These are phyloP conservation scores for Blastobotrys attinorum DNA, from an alignment of 805 yeast genomes.

Conservation along the genomic window DNA sequence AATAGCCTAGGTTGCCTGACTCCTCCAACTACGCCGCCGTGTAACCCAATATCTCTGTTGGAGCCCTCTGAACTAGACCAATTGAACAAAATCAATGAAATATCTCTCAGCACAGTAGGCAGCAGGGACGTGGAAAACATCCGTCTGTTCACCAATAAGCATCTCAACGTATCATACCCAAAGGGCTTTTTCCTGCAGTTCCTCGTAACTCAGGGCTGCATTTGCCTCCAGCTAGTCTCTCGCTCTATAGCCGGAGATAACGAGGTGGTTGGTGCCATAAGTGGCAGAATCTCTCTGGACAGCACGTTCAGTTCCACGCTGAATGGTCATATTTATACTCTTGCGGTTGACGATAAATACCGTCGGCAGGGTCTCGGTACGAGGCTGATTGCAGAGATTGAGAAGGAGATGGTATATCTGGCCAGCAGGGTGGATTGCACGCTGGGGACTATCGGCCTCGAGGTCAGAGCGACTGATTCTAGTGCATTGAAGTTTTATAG, in stretches of 20 bases:
- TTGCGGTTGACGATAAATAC: slow-evolving; percentile 15
- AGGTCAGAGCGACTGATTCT: slow-evolving; percentile 6
- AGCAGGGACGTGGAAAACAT: slow-evolving; percentile 9
- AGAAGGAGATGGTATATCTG: slow-evolving; percentile 5
- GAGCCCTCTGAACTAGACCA: too few relatives aligned
- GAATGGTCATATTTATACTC: slow-evolving; percentile 17
- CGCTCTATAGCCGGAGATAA: not conserved
- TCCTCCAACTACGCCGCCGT: too few relatives aligned
- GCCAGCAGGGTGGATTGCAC: slow-evolving; percentile 3
- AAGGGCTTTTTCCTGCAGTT: slow-evolving; percentile 18
- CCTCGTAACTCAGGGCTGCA: slow-evolving; percentile 8
- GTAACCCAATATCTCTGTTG: too few relatives aligned
- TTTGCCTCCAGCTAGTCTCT: slow-evolving; percentile 9
- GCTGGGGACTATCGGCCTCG: slow-evolving; percentile 9
- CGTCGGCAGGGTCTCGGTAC: slow-evolving; percentile 17
- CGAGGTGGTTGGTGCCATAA: slow-evolving; percentile 11
- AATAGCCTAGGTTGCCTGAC: too few relatives aligned
- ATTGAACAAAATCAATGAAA: too few relatives aligned
- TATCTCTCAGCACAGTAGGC: slow-evolving; percentile 1
- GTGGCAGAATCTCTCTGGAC: slow-evolving; percentile 11
- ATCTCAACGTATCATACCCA: slow-evolving; percentile 9
- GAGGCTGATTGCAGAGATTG: slow-evolving; percentile 10
- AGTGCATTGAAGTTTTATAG: slow-evolving; percentile 11
- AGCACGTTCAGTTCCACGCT: not conserved
- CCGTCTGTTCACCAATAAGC: slow-evolving; percentile 11